Percentiles rank a stretch among this genome's conserved stretches.
phyloP scores from a whole-genome alignment of 352 stramenopile genomes.

The Stramenopiles sp. region DNA sequence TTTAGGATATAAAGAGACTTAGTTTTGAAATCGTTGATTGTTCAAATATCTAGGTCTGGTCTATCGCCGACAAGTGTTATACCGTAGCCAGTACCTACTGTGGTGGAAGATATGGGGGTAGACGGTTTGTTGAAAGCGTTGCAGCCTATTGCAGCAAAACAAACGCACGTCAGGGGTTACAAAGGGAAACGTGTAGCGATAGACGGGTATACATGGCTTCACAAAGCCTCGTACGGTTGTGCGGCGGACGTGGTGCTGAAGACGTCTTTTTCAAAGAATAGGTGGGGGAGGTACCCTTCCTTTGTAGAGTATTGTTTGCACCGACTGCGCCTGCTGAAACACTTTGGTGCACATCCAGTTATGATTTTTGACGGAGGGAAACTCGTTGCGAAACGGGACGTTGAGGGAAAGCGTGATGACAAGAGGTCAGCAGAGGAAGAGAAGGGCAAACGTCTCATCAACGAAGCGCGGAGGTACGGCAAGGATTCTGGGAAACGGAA shows the following conservation, averaged over 20 bases:
- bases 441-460: background rate
- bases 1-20: no score
- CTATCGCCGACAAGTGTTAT: no score
- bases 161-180: background rate
- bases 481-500: background rate
- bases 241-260: background rate
- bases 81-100: no score
- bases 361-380: slow-evolving; percentile 4
- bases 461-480: background rate
- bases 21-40: no score
- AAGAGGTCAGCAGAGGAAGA: background rate
- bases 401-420: background rate
- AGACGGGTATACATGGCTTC: background rate
- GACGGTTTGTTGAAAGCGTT: background rate
- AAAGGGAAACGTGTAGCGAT: background rate
- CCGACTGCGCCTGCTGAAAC: background rate
- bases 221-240: background rate
- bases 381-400: background rate
- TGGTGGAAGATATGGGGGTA: background rate
- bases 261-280: background rate
- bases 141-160: background rate
- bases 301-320: slow-evolving; percentile 3
- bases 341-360: background rate
- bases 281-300: background rate
- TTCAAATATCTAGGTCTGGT: no score